Evolutionary conservation across 2,329 filamentous ascomycete species (phyloP).

Genomic region (Fusarium sp.): DNA sequence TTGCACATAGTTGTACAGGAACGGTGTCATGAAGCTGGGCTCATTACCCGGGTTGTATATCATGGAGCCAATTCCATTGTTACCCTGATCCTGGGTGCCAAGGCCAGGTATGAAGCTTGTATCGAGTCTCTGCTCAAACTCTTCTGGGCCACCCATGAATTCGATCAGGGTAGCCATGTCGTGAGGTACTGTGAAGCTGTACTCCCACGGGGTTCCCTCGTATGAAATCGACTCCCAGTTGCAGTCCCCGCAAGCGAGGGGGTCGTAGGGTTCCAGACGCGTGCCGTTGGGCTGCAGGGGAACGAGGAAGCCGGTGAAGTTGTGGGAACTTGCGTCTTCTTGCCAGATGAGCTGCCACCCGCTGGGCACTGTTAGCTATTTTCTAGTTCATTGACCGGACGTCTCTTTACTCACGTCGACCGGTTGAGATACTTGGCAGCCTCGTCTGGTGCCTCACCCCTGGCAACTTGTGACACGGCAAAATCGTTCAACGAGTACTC

Average conservation of each 20-base stretch:
- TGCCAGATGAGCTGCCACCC: constrained; percentile 72
- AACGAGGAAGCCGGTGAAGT: constrained; percentile 66
- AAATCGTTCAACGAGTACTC: constrained; percentile 70
- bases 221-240: constrained; percentile 52
- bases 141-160: constrained; percentile 59
- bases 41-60: constrained; percentile 67
- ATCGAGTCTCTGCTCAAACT: constrained; percentile 60
- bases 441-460: constrained; percentile 58
- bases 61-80: constrained; percentile 53
- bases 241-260: constrained; percentile 60
- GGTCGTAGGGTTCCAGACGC: constrained; percentile 52
- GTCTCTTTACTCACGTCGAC: constrained; percentile 4
- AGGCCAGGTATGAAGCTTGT: constrained; percentile 46
- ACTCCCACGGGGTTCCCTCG: constrained; percentile 58
- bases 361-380: background rate
- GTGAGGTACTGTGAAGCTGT: constrained; percentile 66
- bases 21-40: constrained; percentile 63
- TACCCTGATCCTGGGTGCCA: constrained; percentile 60
- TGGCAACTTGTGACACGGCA: constrained; percentile 50
- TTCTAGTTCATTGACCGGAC: too few species aligned
- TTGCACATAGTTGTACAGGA: constrained; percentile 64
- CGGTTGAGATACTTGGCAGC: constrained; percentile 57
- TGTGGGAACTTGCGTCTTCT: constrained; percentile 53
- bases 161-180: constrained; percentile 64
- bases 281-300: constrained; percentile 53